Evolutionary conservation across 2,329 filamentous ascomycete species (phyloP), one percentile per base, ranked within the genome.

Genomic region (Exophiala lecanii-corni): DNA sequence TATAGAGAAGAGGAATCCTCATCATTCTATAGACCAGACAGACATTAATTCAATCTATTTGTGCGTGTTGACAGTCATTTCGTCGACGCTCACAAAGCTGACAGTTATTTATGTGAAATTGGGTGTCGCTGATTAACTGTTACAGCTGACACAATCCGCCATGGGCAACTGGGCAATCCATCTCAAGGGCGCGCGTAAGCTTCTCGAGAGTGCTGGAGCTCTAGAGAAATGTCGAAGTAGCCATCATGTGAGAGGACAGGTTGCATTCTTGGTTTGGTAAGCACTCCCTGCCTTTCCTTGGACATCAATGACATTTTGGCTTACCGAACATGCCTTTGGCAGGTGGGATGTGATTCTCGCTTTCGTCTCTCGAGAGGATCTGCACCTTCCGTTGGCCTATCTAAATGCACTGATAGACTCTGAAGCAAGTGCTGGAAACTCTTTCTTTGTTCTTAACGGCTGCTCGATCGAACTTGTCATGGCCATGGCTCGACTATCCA

Each of bases 391-490:
- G 21, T 38, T 53, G 37, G 17, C 44, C 20, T 58, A 59, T 31
- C 35, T 58, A 5, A 43, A 57, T 3, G 47, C 43, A 16, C 41
- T 57, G 2, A 21, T 58, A 9, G 45, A 49, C 9, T 47, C 38
- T 10, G 53, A 58, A 17, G 49, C 44, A 4, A 21, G 49, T 5
- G 56, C 55, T 21, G 45, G 55, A 25, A 51, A 54, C 45, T 57
- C 60, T 1, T 66, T 63, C 38, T 63, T 59, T 19, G 56, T 55
- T 34, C 47, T 65, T 2, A 60, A 60, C 0, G 62, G 63, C 1
- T 66, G 62, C 30, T 62, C 62, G 0, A 45, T 53, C 3, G 58
- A 55, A 1, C 42, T 65, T 0, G 50, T 65, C 12, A 39, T 47
- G 7, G 33, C 47, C 39, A 55, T 66, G 45, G 54, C 55, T 7